These are phyloP conservation scores for Pezicula carpinea DNA, from an alignment of 2,329 filamentous ascomycete genomes.

Conservation along the genomic window DNA sequence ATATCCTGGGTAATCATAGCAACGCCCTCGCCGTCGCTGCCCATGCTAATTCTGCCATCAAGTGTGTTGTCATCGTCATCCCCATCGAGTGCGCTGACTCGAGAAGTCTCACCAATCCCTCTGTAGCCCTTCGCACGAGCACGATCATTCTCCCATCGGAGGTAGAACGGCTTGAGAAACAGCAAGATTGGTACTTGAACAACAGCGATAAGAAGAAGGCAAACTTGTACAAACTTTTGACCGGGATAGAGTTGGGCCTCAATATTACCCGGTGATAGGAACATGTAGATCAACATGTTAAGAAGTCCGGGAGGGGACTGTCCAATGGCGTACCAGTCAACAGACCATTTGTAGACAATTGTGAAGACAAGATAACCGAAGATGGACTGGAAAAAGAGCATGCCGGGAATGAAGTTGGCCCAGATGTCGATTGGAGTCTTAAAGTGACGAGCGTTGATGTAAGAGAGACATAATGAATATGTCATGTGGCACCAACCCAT, in stretches of 20 bases:
- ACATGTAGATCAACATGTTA: conserved; percentile 99
- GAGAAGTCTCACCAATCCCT: conserved; percentile 82
- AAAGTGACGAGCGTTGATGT: conserved; percentile 92
- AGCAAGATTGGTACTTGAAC: conserved; percentile 85
- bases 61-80: conserved; percentile 69
- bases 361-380: conserved; percentile 94
- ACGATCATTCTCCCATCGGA: conserved; percentile 88
- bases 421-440: conserved; percentile 92
- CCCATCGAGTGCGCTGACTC: conserved; percentile 84
- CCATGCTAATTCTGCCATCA: conserved; percentile 62
- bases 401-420: conserved; percentile 94
- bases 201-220: conserved; percentile 77
- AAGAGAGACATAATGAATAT: conserved; percentile 89
- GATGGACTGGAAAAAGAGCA: conserved; percentile 99
- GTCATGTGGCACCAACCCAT: conserved; percentile 99
- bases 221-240: conserved; percentile 70
- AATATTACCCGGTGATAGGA: conserved; percentile 74
- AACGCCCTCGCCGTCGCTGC: conserved; percentile 74
- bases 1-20: conserved; percentile 89
- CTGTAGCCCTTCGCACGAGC: conserved; percentile 86
- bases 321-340: conserved; percentile 70
- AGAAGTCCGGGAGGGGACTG: conserved; percentile 77
- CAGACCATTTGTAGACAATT: conserved; percentile 95
- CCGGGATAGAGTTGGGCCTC: conserved; percentile 73
- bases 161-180: conserved; percentile 92